Evolutionary conservation across 345 rosid species (phyloP).

Genomic region (Dipteronia dyeriana): DNA sequence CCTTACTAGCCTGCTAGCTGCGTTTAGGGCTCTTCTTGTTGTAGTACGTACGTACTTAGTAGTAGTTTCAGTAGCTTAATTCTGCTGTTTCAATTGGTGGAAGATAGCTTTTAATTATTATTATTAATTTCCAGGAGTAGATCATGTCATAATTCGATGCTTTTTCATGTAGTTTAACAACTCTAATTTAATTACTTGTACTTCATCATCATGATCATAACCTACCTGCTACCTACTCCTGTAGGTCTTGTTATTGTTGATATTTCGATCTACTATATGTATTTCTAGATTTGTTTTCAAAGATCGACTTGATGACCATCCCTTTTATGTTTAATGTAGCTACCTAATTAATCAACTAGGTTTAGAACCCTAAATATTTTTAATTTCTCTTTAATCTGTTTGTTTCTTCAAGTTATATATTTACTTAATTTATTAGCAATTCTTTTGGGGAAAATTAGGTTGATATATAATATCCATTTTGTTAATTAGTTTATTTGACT

Average conservation of each 20-base stretch:
- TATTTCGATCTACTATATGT: slow-evolving; percentile 1
- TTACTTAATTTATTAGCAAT: background rate
- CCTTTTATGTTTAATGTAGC: slow-evolving; percentile 6
- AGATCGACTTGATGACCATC: background rate
- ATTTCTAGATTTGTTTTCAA: background rate
- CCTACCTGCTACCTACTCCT: background rate
- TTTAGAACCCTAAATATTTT: background rate
- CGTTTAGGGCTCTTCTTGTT: background rate
- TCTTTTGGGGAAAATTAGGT: background rate
- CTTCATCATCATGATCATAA: background rate
- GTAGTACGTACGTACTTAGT: no score
- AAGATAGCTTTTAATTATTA: background rate
- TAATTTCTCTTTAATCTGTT: background rate
- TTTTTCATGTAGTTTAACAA: background rate
- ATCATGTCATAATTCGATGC: no score
- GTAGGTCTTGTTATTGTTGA: background rate
- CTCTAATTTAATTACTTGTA: background rate
- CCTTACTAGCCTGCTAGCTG: slow-evolving; percentile 30
- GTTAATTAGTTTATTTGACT: no score
- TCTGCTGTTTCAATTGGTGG: slow-evolving; percentile 5
- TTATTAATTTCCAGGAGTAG: background rate
- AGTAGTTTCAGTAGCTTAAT: background rate
- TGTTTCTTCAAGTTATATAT: background rate
- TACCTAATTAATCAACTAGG: background rate
- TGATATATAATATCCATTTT: no score